Evolutionary conservation across 345 rosid species (phyloP), one percentile per base, ranked within the genome.

Genomic region (Bruguiera sexangula): DNA sequence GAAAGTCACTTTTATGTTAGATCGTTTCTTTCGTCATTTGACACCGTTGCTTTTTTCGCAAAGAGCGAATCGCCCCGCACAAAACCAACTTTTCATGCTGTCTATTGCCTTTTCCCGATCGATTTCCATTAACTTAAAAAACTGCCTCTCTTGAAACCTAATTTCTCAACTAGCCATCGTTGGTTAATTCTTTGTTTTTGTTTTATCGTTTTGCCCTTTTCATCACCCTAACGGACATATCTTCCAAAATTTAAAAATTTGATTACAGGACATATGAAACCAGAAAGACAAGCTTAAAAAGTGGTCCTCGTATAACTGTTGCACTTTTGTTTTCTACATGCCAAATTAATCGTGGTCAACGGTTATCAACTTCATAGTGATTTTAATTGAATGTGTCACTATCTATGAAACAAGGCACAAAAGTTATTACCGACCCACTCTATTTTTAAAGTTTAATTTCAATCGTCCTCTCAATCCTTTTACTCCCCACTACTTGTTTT

Each of bases 101-200:
- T 62, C 50, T 20, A 7, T 43, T 24, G 48, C 51, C 61, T 22
- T 71, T 36, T 69, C 60, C 65, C 71, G 30, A 66, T 24, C 22
- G 63, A 63, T 68, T 66, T 11, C 52, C 2, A 62, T 13, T 43
- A 43, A 43, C 29, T 57, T 18, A 51, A 66, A 65, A 62, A 55
- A 67, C 19, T n/a, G 61, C 59, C 61, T 66, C 54, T 63, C 26
- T 62, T 15, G 27, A 22, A 53, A 34, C 69, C 70, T 53, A 19
- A 57, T 66, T 69, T 46, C 70, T 54, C 57, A 31, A 32, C 18
- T 21, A 31, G 18, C 22, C 22, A 32, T 22, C 24, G 36, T 15
- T 22, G 67, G 32, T 62, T 51, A 24, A 24, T 18, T 60, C 37
- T 13, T 16, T 29, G 16, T 53, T 37, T 59, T 32, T 5, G 22